phyloP scores from a whole-genome alignment of 2,329 filamentous ascomycete genomes.

The Diaporthe humulicola region DNA sequence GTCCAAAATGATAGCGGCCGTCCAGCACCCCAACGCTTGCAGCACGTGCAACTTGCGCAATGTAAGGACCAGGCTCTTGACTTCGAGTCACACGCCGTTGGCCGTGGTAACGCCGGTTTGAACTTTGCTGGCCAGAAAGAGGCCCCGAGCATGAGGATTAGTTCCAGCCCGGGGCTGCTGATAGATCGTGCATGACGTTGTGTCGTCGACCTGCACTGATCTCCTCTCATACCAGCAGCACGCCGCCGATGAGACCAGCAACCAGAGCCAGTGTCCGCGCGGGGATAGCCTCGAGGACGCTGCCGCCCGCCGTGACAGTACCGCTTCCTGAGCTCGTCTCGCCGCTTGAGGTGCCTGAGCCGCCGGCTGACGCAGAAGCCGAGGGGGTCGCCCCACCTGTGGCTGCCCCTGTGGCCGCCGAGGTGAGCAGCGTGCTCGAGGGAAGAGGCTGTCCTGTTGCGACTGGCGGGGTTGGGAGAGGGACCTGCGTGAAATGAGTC shows the following conservation, averaged over 20 bases:
- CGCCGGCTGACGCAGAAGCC: not conserved
- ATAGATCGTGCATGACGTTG: too few relatives aligned
- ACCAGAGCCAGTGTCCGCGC: not conserved
- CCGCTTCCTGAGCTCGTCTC: not conserved
- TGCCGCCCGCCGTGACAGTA: not conserved
- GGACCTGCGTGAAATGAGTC: not conserved
- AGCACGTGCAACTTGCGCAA: not conserved
- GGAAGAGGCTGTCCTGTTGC: not conserved
- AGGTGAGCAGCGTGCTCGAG: not conserved
- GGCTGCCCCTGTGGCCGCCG: not conserved
- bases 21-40: not conserved
- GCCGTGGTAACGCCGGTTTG: not conserved
- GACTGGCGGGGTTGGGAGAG: not conserved
- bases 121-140: not conserved
- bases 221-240: slow-evolving; percentile 8
- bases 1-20: not conserved
- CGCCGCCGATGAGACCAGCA: not conserved
- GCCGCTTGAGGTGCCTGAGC: not conserved
- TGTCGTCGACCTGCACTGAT: not conserved
- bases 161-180: too few relatives aligned
- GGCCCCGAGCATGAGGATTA: too few relatives aligned
- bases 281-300: not conserved
- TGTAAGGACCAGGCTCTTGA: too few relatives aligned
- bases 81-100: not conserved
- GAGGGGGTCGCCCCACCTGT: not conserved